Evolutionary conservation across 148 eudicot species (phyloP).

Genomic region (Euryodendron excelsum): DNA sequence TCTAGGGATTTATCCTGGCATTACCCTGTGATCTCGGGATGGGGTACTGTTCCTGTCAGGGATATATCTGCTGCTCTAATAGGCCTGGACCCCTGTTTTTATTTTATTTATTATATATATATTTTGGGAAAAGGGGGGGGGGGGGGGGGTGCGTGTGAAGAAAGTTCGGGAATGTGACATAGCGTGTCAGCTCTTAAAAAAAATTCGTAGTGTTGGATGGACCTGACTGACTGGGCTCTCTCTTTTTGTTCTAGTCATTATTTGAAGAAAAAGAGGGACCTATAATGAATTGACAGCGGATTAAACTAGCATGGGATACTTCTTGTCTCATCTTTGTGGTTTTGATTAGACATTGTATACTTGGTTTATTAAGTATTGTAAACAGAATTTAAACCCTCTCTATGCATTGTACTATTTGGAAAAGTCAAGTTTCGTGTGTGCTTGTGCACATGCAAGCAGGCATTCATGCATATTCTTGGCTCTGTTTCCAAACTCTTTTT

Average conservation of each 20-base stretch:
- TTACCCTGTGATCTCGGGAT: not conserved
- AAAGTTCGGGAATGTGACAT: not conserved
- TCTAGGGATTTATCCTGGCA: not conserved
- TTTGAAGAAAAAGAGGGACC: not conserved
- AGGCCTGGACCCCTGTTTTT: not conserved
- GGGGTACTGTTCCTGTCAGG: not conserved
- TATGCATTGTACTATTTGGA: too few species aligned
- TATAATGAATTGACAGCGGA: not conserved
- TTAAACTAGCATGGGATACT: too few species aligned
- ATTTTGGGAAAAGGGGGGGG: too few species aligned
- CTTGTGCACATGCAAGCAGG: not conserved
- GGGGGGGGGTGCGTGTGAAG: not conserved
- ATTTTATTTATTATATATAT: too few species aligned
- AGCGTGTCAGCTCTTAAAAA: not conserved
- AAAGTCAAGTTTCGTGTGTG: too few species aligned
- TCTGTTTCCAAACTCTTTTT: too few species aligned
- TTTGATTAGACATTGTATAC: not conserved
- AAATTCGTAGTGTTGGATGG: not conserved
- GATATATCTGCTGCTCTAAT: not conserved
- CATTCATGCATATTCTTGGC: not conserved
- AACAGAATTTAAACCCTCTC: too few species aligned
- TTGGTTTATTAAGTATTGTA: not conserved
- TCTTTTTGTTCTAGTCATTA: not conserved
- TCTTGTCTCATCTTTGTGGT: not conserved
- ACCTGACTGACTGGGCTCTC: not conserved